These are phyloP conservation scores for Trichomonascaceae sp. DNA, from an alignment of 1,139 yeast species.

Conservation along the genomic window DNA sequence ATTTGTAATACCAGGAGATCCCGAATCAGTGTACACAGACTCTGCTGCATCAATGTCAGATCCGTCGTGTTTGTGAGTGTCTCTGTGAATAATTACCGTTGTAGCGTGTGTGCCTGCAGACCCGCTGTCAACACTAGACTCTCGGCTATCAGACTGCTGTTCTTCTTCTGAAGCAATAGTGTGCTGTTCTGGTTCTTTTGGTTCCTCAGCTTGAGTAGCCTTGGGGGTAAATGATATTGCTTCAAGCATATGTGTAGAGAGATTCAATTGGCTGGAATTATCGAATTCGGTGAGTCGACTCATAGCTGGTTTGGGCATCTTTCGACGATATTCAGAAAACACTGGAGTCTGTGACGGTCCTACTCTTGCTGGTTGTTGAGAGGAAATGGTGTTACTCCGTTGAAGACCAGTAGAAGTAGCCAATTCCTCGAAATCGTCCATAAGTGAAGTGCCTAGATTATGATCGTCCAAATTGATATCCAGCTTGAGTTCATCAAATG, in stretches of 20 bases:
- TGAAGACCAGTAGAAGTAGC: slow-evolving; percentile 13
- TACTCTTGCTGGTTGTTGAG: slow-evolving; percentile 14
- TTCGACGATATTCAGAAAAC: slow-evolving; percentile 14
- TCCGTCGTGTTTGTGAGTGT: slow-evolving; percentile 1
- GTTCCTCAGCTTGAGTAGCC: not conserved
- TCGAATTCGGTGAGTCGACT: slow-evolving; percentile 12
- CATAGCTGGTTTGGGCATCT: slow-evolving; percentile 5
- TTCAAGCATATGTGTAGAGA: slow-evolving; percentile 22
- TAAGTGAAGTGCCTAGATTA: slow-evolving; percentile 6
- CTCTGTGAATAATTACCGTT: slow-evolving; percentile 1
- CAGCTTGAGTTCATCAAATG: slow-evolving; percentile 3
- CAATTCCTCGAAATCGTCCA: slow-evolving; percentile 10
- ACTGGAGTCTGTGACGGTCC: slow-evolving; percentile 17
- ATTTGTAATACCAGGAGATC: slow-evolving; percentile 15
- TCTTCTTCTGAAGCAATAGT: not conserved
- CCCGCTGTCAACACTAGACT: not conserved
- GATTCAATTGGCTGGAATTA: slow-evolving; percentile 20
- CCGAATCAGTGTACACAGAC: slow-evolving; percentile 13
- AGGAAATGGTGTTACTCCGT: slow-evolving; percentile 24
- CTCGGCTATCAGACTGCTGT: not conserved
- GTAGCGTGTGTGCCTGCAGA: not conserved
- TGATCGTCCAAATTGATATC: slow-evolving; percentile 9
- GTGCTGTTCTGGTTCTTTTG: not conserved
- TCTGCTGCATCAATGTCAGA: slow-evolving; percentile 11
- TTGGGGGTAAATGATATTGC: slow-evolving; percentile 17